Evolutionary conservation across 352 stramenopile genomes (phyloP), one percentile per base, ranked within the genome.

Genomic region (Pythium oligandrum): DNA sequence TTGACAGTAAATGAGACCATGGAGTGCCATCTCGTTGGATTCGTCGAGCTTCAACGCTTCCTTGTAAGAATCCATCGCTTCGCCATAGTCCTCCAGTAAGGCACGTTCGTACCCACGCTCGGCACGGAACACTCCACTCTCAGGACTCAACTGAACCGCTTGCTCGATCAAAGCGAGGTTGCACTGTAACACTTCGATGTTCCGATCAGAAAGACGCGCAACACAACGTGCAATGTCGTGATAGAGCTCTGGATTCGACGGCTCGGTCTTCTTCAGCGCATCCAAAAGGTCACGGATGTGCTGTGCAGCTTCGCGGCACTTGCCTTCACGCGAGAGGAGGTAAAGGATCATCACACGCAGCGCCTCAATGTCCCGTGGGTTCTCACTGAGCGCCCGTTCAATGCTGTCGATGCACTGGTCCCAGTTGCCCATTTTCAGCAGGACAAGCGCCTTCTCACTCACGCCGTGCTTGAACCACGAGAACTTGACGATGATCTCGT

Each of bases 1-100:
- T 63, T 97, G 90, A 61, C 88, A 97, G 66, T 96, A 96, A 57
- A 98, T 97, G 43, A 96, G 70, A 0, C 89, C 90, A 40, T 92
- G 77, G 4, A 97, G 71, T n/a, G 90, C 90, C 48, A 77, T 71
- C 42, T 93, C 76, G 61, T 96, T 96, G 11, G 78, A 85, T 51
- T 94, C 85, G 61, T 96, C 89, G 2, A 90, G 63, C 61, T 89
- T 91, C 9, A 91, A 66, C 6, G 83, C 85, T 42, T 95, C 78
- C 53, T 92, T 90, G 66, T 93, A 96, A 8, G 72, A 85, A 40
- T 93, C 81, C 64, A 95, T 86, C 30, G 86, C 78, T 32, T 94
- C 80, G 4, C 68, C 55, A 38, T 86, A 88, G 50, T 96, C 72
- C 38, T 86, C 84, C 10, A 92, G 66, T 3, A 93, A 44, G 0